A percentile compares a stretch with the other conserved stretches of the same genome.
These are phyloP conservation scores for Linderniella brevidens DNA, from an alignment of 257 asterid genomes.

Conservation along the genomic window DNA sequence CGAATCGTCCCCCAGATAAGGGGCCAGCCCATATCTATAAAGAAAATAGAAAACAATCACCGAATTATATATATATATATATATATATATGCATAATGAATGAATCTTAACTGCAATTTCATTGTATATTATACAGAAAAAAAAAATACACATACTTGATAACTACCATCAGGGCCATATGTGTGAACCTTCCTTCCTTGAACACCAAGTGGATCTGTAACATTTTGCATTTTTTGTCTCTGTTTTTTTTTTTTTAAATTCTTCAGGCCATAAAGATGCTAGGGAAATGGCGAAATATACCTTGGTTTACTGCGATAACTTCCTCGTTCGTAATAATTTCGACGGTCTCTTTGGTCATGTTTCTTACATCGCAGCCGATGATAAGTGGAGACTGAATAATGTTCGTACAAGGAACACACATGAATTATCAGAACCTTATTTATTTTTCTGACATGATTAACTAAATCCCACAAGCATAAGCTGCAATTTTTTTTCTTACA, in stretches of 20 bases:
- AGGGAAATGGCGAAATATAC: constrained; percentile 13
- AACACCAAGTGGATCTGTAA: constrained; percentile 7
- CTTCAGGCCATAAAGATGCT: too few species aligned
- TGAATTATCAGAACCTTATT: not conserved
- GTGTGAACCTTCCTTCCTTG: constrained; percentile 4
- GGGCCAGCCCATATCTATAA: constrained; percentile 4
- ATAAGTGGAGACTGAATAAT: constrained; percentile 77
- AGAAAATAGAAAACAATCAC: too few species aligned
- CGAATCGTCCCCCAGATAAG: not conserved
- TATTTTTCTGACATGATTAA: too few species aligned
- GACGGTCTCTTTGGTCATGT: constrained; percentile 53
- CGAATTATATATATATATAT: too few species aligned
- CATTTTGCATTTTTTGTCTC: too few species aligned
- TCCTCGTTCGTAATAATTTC: constrained; percentile 68
- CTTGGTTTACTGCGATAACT: constrained; percentile 83
- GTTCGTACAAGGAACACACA: not conserved
- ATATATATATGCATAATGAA: not conserved
- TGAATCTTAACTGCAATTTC: too few species aligned
- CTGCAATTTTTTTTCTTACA: too few species aligned
- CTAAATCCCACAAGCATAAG: too few species aligned
- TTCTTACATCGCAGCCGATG: constrained; percentile 89
- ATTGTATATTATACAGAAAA: not conserved
- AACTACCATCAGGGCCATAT: constrained; percentile 3
- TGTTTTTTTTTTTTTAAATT: too few species aligned
- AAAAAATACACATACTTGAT: not conserved